These are phyloP conservation scores for Fusarium agapanthi DNA, from an alignment of 2,329 filamentous ascomycete genomes.

Conservation along the genomic window DNA sequence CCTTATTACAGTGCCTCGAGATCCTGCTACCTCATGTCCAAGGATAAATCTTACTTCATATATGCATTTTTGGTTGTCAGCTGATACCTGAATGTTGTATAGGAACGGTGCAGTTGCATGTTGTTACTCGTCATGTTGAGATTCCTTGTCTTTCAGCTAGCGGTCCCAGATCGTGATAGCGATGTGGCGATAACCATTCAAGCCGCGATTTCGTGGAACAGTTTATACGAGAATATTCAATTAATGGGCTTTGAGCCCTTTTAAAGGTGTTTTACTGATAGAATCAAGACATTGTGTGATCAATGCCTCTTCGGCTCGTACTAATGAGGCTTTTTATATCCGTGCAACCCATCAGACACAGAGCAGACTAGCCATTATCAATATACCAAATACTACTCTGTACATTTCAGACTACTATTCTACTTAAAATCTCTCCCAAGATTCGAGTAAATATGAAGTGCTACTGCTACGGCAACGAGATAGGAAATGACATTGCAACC, in stretches of 20 bases:
- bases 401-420: fast-evolving
- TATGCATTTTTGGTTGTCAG: fast-evolving
- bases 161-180: fast-evolving
- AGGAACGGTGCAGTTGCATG: fast-evolving
- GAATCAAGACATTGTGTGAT: neutral
- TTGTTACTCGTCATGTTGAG: fast-evolving
- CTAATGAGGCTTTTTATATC: fast-evolving
- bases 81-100: fast-evolving
- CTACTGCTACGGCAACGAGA: neutral
- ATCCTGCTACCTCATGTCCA: neutral
- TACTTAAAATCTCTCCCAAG: fast-evolving
- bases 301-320: too few relatives aligned
- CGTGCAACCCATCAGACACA: fast-evolving
- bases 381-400: fast-evolving
- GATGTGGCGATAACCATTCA: neutral
- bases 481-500: neutral
- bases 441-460: fast-evolving
- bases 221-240: fast-evolving
- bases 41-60: fast-evolving
- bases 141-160: fast-evolving
- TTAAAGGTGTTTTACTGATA: too few relatives aligned
- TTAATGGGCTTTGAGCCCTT: fast-evolving
- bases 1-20: neutral
- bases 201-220: fast-evolving
- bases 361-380: too few relatives aligned